A percentile compares a stretch with the other conserved stretches of the same genome.
These are phyloP conservation scores for Macroventuria anomochaeta DNA, from an alignment of 2,329 filamentous ascomycete genomes.

Conservation along the genomic window DNA sequence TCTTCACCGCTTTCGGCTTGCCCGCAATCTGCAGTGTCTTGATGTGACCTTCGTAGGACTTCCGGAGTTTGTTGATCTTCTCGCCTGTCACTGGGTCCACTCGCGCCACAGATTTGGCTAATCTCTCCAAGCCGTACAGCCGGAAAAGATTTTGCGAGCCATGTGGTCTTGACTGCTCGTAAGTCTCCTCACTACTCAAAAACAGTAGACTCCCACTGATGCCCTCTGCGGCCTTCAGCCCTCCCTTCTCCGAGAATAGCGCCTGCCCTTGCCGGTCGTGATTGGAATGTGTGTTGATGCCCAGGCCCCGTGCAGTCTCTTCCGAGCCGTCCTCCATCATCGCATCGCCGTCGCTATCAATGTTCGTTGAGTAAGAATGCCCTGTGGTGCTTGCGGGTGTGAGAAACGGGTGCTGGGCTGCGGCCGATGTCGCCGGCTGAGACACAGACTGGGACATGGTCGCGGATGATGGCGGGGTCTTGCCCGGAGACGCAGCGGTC, in stretches of 20 bases:
- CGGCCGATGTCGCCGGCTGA: slow-evolving; percentile 42
- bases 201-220: slow-evolving; percentile 43
- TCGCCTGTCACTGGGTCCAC: slow-evolving; percentile 67
- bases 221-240: slow-evolving; percentile 39
- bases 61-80: slow-evolving; percentile 68
- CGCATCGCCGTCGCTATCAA: slow-evolving; percentile 53
- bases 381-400: slow-evolving; percentile 50
- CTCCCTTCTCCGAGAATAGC: slow-evolving; percentile 34
- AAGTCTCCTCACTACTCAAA: slow-evolving; percentile 45
- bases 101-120: slow-evolving; percentile 65
- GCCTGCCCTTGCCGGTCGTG: slow-evolving; percentile 54
- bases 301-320: slow-evolving; percentile 37
- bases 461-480: slow-evolving; percentile 54
- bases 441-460: slow-evolving; percentile 46
- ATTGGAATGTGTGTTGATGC: slow-evolving; percentile 52
- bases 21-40: slow-evolving; percentile 58
- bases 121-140: slow-evolving; percentile 62
- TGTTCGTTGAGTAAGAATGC: slow-evolving; percentile 37
- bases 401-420: slow-evolving; percentile 42
- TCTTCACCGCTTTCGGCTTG: slow-evolving; percentile 55
- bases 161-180: slow-evolving; percentile 60
- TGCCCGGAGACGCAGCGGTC: slow-evolving; percentile 37
- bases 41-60: slow-evolving; percentile 62
- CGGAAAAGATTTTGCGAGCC: slow-evolving; percentile 64
- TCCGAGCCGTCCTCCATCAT: slow-evolving; percentile 49